Conservation (phyloP, 148 eudicot genomes). For the Camellia granthamiana region DNA sequence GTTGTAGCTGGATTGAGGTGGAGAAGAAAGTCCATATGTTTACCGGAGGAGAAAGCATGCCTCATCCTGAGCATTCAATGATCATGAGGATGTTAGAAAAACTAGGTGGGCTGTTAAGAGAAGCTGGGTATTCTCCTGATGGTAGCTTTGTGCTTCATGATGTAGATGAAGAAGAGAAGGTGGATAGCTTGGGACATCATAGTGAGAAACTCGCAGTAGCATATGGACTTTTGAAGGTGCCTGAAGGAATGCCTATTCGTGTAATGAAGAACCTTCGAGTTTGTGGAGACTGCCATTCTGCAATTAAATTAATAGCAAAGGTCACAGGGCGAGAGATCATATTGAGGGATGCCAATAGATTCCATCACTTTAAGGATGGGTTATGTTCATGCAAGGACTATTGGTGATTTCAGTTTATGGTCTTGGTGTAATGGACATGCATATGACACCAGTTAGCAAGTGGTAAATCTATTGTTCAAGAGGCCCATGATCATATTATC, state of each 20-base stretch:
- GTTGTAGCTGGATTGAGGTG: slow-evolving; percentile 58
- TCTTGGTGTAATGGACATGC: no score
- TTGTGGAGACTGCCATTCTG: slow-evolving; percentile 39
- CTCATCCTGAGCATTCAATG: slow-evolving; percentile 38
- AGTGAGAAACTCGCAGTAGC: slow-evolving; percentile 57
- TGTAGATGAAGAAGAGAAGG: slow-evolving; percentile 49
- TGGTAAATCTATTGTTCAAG: no score
- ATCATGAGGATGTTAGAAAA: slow-evolving; percentile 30
- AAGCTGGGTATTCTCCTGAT: slow-evolving; percentile 49
- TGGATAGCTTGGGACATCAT: slow-evolving; percentile 33
- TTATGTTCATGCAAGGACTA: no score
- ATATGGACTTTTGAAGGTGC: slow-evolving; percentile 42
- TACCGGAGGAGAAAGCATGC: slow-evolving; percentile 34
- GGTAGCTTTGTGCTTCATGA: slow-evolving; percentile 44
- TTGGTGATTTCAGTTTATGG: no score
- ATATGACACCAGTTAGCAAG: no score
- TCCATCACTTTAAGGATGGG: no score
- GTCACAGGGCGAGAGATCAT: slow-evolving; percentile 29
- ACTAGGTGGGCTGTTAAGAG: slow-evolving; percentile 35
- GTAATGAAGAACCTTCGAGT: slow-evolving; percentile 33
- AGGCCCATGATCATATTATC: no score
- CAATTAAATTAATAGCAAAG: slow-evolving; percentile 43
- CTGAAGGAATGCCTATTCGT: slow-evolving; percentile 35
- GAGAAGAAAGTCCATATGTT: slow-evolving; percentile 52
- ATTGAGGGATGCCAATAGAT: no score